Evolutionary conservation across 2,329 filamentous ascomycete genomes (phyloP).

Genomic region (Apiospora arundinis): DNA sequence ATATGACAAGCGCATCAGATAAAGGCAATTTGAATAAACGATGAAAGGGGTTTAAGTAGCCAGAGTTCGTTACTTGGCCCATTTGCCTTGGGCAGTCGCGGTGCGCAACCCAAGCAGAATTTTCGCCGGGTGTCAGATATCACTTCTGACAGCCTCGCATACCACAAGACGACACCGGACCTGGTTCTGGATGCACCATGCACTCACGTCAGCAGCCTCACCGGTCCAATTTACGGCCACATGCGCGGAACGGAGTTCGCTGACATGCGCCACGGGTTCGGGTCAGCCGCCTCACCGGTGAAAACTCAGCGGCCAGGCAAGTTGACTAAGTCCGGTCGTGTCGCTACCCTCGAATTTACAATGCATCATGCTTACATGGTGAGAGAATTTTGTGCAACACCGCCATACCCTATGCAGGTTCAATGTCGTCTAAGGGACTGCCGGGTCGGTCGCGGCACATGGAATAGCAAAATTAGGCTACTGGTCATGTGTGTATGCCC

Average conservation of each 20-base stretch:
- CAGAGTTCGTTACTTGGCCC: background rate
- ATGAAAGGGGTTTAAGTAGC: background rate
- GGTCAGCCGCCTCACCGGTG: slow-evolving; percentile 1
- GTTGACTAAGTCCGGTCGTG: background rate
- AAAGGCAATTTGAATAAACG: no score
- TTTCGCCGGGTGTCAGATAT: background rate
- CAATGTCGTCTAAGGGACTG: background rate
- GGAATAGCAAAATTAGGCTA: background rate
- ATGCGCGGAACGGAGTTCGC: background rate
- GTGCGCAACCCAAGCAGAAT: background rate
- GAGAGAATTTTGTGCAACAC: background rate
- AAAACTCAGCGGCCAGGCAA: background rate
- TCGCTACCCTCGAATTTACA: background rate
- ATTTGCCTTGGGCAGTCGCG: background rate
- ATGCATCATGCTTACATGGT: background rate
- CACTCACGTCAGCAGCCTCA: background rate
- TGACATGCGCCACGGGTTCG: background rate
- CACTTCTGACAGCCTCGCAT: background rate
- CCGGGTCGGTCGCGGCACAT: background rate
- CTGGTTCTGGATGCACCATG: background rate
- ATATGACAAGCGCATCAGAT: no score
- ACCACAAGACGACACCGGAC: background rate
- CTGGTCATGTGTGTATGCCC: background rate
- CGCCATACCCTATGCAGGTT: background rate
- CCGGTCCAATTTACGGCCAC: background rate